Evolutionary conservation across 129 eudicot species (phyloP), one percentile per base, ranked within the genome.

Genomic region (Lactuca sativa): DNA sequence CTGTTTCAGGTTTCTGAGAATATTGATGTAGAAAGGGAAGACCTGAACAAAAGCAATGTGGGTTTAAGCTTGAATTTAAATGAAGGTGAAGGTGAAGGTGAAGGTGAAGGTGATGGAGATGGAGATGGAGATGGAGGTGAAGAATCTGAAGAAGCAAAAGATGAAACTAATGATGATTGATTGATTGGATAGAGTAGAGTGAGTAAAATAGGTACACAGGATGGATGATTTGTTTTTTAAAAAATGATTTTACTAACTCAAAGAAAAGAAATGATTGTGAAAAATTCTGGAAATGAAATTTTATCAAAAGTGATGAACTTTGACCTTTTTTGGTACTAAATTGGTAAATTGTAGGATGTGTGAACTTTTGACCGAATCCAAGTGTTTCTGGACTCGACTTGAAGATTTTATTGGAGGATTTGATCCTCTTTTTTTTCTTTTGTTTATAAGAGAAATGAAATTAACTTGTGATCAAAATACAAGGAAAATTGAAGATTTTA

Each of bases 61-160:
- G 52, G 52, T 47, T 47, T 47, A 47, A 81, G 89, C 7, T 77
- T 93, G 82, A 95, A 88, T 34, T 63, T 84, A 79, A 89, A 90
- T 54, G 83, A 92, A 21, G 82, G 68, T 55, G 52, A 47, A 10
- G 49, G 9, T 40, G 9, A 6, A 5, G 91, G 84, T 59, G 95
- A 77, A 11, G 86, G 82, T 12, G 81, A 92, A 37, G 87, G 44
- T 21, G 21, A 21, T 21, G 21, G 21, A 21, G 21, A 21, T 21
- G 21, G 21, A 21, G 21, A 21, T 21, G 21, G 44, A 5, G 91
- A 86, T 59, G 95, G 79, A 11, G 86, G 82, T 12, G 81, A 92
- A 37, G 87, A 80, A 55, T 66, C 79, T 11, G 84, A 77, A 78
- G 60, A 73, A 21, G 59, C 14, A 16, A 76, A 74, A 78, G 90